Evolutionary conservation across 441 rosid genomes (phyloP), one percentile per base, ranked within the genome.

Genomic region (Brassica balearica): DNA sequence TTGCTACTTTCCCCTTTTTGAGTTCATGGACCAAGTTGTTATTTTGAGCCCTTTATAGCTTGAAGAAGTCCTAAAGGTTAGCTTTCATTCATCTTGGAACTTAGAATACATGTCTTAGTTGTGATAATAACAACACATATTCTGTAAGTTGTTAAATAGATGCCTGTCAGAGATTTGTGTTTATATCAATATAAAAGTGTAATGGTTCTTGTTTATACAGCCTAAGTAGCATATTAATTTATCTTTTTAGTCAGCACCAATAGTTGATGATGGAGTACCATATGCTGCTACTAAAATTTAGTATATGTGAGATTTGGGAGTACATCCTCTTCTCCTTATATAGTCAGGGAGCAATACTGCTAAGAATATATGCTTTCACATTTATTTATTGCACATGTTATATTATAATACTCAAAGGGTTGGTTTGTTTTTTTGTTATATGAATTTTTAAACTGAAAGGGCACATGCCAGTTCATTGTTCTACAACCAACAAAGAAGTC

Each of bases 1-100:
- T 92, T 81, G 97, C 97, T 17, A 77, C 88, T 75, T 92, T 91
- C 60, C 95, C 98, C 6, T 91, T 94, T 78, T 76, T 91, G 83
- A 82, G 87, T 34, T 90, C 89, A 5, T 92, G 92, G 96, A 86
- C 88, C 3, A 89, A 74, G 77, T 77, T 91, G 80, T 75, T 94
- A 6, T 86, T 86, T 69, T 92, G 81, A 58, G n/a, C 56, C 43
- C 27, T 55, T 19, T 73, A 15, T 36, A 68, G 75, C 66, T 53
- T 53, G 70, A 41, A 74, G 63, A 36, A 36, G 14, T 74, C 69
- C 36, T 22, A 23, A 80, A 80, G 80, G 83, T 71, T 76, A 76
- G 80, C 71, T 76, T 75, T 72, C 80, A 23, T 0, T 62, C 63
- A 75, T 76, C 71, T 66, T 53, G 69, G 53, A 71, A 66, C 66